Evolutionary conservation across 345 rosid genomes (phyloP).

Genomic region (Balakata baccata): DNA sequence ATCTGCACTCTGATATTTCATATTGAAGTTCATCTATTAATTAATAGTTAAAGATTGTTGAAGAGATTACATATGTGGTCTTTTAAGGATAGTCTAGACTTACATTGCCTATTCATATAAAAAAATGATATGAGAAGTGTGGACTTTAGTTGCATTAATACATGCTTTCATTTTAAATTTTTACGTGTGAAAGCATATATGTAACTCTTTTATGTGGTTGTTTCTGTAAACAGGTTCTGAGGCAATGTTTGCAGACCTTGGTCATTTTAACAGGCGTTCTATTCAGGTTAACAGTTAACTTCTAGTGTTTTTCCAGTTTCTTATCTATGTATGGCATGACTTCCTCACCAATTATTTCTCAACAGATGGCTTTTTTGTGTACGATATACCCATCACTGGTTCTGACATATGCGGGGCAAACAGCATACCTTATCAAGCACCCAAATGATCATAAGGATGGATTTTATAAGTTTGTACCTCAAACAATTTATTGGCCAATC

Average conservation of each 20-base stretch:
- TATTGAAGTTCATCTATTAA: background rate
- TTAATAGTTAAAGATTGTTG: background rate
- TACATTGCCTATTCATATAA: background rate
- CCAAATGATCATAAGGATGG: slow-evolving; percentile 64
- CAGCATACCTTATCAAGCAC: slow-evolving; percentile 68
- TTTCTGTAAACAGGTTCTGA: slow-evolving; percentile 57
- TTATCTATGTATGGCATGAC: background rate
- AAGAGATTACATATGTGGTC: background rate
- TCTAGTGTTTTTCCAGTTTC: background rate
- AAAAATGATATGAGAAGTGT: background rate
- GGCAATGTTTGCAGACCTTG: slow-evolving; percentile 86
- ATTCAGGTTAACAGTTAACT: slow-evolving; percentile 42
- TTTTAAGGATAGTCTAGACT: background rate
- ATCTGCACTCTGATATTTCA: background rate
- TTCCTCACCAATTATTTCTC: slow-evolving; percentile 18
- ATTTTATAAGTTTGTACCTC: slow-evolving; percentile 79
- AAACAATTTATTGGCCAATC: slow-evolving; percentile 72
- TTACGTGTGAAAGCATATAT: background rate
- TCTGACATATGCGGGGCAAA: slow-evolving; percentile 86
- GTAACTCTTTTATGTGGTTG: background rate
- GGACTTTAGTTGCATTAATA: background rate
- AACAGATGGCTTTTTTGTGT: slow-evolving; percentile 64
- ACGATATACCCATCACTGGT: slow-evolving; percentile 80
- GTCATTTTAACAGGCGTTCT: slow-evolving; percentile 66
- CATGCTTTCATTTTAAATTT: background rate